Base-by-base conservation (phyloP, 2,329 filamentous ascomycete species). In the Diaporthe helianthi region DNA sequence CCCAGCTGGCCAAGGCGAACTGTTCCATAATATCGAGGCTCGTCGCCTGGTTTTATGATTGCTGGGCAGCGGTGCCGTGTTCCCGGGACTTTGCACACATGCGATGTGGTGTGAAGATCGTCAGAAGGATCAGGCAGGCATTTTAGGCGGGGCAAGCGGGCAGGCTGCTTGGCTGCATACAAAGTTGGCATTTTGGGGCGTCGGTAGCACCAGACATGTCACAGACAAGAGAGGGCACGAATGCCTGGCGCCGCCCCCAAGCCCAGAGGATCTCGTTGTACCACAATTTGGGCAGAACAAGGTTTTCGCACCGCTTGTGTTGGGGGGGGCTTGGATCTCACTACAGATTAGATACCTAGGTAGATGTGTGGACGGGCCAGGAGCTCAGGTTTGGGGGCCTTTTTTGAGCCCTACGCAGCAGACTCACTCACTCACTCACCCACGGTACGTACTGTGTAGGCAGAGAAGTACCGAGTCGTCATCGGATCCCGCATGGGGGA, bases 401-500 rank as follows among this genome's bases (percentile, higher is more conserved):
- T 5, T 38, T 15, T n/a, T 9, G 41, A 46, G 41, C 9, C 26
- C 13, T n/a, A 31, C 17, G 29, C 51, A n/a, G 51, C 51, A 13
- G n/a, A n/a, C 33, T 12, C n/a, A 22, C n/a, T n/a, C n/a, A 4
- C 36, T 38, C 36, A 38, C 36, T 38, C 13, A 10, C 31, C 10
- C 8, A 38, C 13, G 3, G 36, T 38, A 38, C 36, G 36, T n/a
- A n/a, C n/a, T n/a, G n/a, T n/a, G 36, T 22, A 22, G n/a, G 44
- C n/a, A 47, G 44, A 19, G 36, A 5, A 38, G 13, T 4, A 17
- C 36, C n/a, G 55, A 22, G 26, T 44, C 24, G 26, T 31, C 26
- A 41, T 61, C 58, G 58, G 41, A 47, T 61, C 33, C 47, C 41
- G 58, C 58, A 41, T 47, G 58, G 58, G 41, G 58, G 58, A 33